Evolutionary conservation across 495 filamentous ascomycete species (phyloP), one percentile per base, ranked within the genome.

Genomic region (Polyplosphaeria fusca): DNA sequence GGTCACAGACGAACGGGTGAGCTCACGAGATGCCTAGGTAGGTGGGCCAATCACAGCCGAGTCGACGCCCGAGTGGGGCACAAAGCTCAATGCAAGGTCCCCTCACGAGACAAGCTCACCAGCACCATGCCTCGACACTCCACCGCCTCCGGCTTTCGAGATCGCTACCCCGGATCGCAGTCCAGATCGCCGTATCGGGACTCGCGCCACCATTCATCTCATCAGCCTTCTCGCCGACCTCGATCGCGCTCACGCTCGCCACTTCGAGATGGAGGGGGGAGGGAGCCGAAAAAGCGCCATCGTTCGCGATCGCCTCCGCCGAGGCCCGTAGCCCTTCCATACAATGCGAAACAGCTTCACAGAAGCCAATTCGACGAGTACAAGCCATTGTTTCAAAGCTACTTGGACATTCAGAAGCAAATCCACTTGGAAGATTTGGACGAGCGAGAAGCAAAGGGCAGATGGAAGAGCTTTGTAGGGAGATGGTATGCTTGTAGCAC

Each of bases 381-480:
- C 63, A 76, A 77, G 56, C 79, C 86, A 0, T 79, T 97, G 65
- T 90, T 98, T 53, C 87, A 82, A 22, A 77, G 86, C 61, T 98
- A 97, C 66, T 77, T 98, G 23, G 88, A 95, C 61, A 83, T 96
- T 14, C 92, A 96, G 67, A 97, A 98, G 71, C 73, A 80, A 9
- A 67, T 87, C 2, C 61, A 78, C 23, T 70, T 97, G 0, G 75
- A 81, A 20, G 77, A 82, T 2, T 67, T 98, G 37, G 72, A 76
- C 35, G 82, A 86, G 49, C 74, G 79, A 13, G 92, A 97, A 65
- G 67, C 82, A 0, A 84, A 79, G 42, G 93, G 92, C 1, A 74
- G 93, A 35, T 98, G 91, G 89, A 96, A 95, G 74, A 92, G 91
- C 68, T 98, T 96, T 66, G 68, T 89, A 13, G 73, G 79, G 2